Evolutionary conservation across 805 yeast genomes (phyloP), one percentile per base, ranked within the genome.

Genomic region (Kuraishia borneana): DNA sequence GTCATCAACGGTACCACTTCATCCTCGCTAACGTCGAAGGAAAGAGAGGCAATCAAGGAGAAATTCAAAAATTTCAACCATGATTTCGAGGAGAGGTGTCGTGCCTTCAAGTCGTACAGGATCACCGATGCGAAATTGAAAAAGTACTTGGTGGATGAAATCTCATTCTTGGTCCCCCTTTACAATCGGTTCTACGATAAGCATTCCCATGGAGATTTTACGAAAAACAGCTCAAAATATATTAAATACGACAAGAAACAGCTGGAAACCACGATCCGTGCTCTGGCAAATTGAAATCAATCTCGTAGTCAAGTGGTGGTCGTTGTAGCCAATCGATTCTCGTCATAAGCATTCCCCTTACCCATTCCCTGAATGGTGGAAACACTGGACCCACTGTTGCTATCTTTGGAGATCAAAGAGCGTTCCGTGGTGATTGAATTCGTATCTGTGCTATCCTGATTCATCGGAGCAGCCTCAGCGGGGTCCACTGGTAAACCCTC

Each of bases 161-260:
- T 81, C 47, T 76, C 76, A 23, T 73, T 85, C 43, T 77, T 92
- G 34, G 66, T 76, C 38, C 95, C 95, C 10, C 71, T 89, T 36
- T 89, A 89, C 57, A 76, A 79, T 48, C 75, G 92, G 47, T 81
- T 89, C 51, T 79, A 83, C 54, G 85, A 82, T 45, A 82, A 83
- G 53, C 77, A 83, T 46, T 70, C 71, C 3, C 60, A 58, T 20
- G 75, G 77, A n/a, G 84, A 77, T 35, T 78, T 78, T 45, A 66
- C 87, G 17, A 83, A 83, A 53, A 75, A 81, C 47, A 63, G 70
- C 29, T 64, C 69, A 32, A 83, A 82, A 61, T 80, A 83, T 46
- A 70, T 83, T 51, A 79, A 76, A 56, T 80, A 72, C 46, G 74
- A 66, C 46, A 68, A 67, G 48, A 48, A 47, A 45, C 68, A 65